Conservation (phyloP, 306 rosid genomes). For the Dryas octopetala region DNA sequence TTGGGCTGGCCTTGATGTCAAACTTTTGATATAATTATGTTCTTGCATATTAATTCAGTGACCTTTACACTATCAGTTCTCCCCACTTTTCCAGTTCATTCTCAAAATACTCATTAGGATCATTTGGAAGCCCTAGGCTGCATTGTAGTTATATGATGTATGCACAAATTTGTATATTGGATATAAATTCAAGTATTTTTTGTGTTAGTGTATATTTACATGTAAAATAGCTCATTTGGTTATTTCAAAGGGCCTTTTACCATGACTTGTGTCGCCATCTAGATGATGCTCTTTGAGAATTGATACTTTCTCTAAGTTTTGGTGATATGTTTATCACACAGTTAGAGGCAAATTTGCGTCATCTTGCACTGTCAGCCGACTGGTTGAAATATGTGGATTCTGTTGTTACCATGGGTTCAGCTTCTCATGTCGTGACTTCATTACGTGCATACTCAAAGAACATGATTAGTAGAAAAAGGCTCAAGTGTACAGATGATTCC, state of each 20-base stretch:
- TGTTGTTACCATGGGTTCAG: constrained; percentile 78
- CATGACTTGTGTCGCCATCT: constrained; percentile 2
- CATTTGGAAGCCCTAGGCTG: neutral
- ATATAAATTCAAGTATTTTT: neutral
- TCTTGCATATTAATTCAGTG: neutral
- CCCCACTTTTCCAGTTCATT: neutral
- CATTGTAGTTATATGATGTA: neutral
- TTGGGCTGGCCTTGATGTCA: neutral
- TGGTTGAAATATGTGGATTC: constrained; percentile 90
- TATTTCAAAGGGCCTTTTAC: neutral
- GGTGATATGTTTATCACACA: constrained; percentile 36
- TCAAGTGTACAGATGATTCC: constrained; percentile 62
- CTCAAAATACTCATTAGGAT: neutral
- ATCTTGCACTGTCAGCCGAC: constrained; percentile 64
- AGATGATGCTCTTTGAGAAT: constrained; percentile 3
- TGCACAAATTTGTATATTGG: neutral
- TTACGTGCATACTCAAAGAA: constrained; percentile 63
- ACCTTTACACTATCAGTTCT: neutral
- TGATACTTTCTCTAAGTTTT: constrained; percentile 14
- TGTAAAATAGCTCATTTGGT: neutral
- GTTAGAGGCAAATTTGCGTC: constrained; percentile 80
- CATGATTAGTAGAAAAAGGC: constrained; percentile 61
- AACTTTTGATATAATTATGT: neutral
- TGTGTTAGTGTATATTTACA: neutral
- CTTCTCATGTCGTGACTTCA: constrained; percentile 66